Conservation (phyloP, 2,329 filamentous ascomycete genomes). For the Exophiala mesophila region DNA sequence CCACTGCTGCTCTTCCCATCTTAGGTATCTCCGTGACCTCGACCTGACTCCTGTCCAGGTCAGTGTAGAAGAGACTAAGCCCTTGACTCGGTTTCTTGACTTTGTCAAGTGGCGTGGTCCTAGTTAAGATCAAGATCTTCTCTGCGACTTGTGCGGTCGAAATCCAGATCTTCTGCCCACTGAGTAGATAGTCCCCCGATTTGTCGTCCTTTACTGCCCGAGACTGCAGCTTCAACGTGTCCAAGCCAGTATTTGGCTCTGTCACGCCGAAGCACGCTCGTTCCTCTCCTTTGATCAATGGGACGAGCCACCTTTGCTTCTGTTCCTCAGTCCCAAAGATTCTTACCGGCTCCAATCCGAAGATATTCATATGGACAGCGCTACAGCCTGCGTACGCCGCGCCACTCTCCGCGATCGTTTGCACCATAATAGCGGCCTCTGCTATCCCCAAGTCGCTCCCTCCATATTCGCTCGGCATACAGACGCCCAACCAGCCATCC, state of each 20-base stretch:
- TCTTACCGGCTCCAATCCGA: constrained; percentile 42
- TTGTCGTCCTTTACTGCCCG: constrained; percentile 34
- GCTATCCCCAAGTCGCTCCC: constrained; percentile 40
- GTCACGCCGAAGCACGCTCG: constrained; percentile 42
- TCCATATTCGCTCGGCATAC: constrained; percentile 40
- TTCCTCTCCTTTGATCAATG: constrained; percentile 39
- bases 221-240: constrained; percentile 40
- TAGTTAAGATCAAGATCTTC: constrained; percentile 41
- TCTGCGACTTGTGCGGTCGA: constrained; percentile 43
- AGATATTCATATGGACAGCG: constrained; percentile 47
- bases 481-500: constrained; percentile 44
- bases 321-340: constrained; percentile 43
- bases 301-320: constrained; percentile 36
- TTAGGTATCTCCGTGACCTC: constrained; percentile 43
- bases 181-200: constrained; percentile 32
- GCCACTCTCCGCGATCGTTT: constrained; percentile 43
- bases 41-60: constrained; percentile 35
- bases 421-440: constrained; percentile 46
- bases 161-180: constrained; percentile 43
- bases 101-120: constrained; percentile 39
- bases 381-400: constrained; percentile 41
- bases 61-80: constrained; percentile 44
- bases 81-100: constrained; percentile 41
- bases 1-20: constrained; percentile 43
- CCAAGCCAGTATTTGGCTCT: constrained; percentile 42